Evolutionary conservation across 257 asterid genomes (phyloP).

Genomic region (Petrea volubilis): DNA sequence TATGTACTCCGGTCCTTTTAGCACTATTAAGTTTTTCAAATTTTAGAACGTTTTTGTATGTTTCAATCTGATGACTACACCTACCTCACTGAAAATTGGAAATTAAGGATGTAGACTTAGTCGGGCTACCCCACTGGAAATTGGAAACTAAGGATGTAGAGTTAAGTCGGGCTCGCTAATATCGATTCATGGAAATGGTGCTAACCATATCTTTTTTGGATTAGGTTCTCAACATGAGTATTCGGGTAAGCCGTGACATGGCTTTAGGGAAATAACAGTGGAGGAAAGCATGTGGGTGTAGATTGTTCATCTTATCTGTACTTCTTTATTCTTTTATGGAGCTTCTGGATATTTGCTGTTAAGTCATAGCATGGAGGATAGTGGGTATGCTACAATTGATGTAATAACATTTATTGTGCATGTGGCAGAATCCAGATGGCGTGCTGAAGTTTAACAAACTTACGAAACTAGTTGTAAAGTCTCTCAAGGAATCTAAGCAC

Average conservation of each 20-base stretch:
- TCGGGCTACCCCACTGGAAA: background rate
- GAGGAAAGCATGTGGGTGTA: background rate
- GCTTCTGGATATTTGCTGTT: background rate
- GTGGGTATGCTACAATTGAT: background rate
- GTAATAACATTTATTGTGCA: constrained; percentile 25
- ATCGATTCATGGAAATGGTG: background rate
- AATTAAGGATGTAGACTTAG: background rate
- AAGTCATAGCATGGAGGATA: background rate
- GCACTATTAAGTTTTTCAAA: background rate
- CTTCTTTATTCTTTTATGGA: background rate
- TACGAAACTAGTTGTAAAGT: constrained; percentile 48
- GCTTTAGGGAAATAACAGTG: background rate
- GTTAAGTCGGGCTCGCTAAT: background rate
- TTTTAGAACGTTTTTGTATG: background rate
- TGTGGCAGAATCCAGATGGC: constrained; percentile 65
- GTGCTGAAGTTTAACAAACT: constrained; percentile 66
- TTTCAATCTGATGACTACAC: background rate
- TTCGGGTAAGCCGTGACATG: background rate
- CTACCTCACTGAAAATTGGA: background rate
- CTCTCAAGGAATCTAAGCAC: constrained; percentile 63
- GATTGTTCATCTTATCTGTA: background rate
- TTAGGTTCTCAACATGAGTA: background rate
- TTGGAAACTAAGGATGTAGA: background rate
- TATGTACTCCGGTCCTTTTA: constrained; percentile 34
- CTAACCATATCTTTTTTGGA: background rate